Percentiles rank a stretch among this genome's conserved stretches.
Evolutionary conservation across 345 rosid genomes (phyloP).

Genomic region (Streptanthus diversifolius): DNA sequence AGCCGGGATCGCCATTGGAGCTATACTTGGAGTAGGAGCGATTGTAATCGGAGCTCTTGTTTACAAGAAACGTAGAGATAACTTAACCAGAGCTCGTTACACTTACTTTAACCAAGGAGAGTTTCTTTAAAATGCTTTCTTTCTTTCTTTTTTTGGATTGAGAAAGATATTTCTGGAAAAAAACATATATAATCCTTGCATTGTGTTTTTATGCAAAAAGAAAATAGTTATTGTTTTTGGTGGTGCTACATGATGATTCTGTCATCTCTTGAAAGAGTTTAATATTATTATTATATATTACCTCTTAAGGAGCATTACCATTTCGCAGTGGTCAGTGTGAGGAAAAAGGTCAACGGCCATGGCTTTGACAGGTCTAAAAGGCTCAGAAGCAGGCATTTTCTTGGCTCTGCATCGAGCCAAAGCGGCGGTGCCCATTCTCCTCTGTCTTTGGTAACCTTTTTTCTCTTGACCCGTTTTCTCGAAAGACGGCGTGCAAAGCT

Average conservation of each 20-base stretch:
- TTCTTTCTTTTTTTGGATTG: background rate
- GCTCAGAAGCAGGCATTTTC: slow-evolving; percentile 87
- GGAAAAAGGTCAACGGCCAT: slow-evolving; percentile 98
- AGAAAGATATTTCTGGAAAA: background rate
- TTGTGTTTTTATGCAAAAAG: background rate
- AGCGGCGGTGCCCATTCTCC: slow-evolving; percentile 74
- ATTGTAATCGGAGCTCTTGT: slow-evolving; percentile 33
- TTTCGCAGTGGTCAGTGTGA: slow-evolving; percentile 88
- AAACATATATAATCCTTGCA: slow-evolving; percentile 23
- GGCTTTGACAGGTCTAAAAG: slow-evolving; percentile 85
- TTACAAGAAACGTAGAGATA: slow-evolving; percentile 38
- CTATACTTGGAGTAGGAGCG: slow-evolving; percentile 11
- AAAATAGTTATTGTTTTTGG: slow-evolving; percentile 5
- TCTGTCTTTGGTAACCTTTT: slow-evolving; percentile 55
- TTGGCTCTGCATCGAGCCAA: slow-evolving; percentile 83
- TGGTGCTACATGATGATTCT: background rate
- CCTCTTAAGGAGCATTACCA: slow-evolving; percentile 94
- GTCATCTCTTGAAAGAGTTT: background rate
- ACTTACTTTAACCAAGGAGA: slow-evolving; percentile 29
- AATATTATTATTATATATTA: slow-evolving; percentile 23
- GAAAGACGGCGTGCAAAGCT: slow-evolving; percentile 83
- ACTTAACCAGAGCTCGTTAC: slow-evolving; percentile 36
- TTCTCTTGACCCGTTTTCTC: slow-evolving; percentile 63
- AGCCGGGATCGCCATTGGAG: slow-evolving; percentile 31
- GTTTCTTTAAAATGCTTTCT: slow-evolving; percentile 5